Percentiles rank a stretch among this genome's conserved stretches.
Conservation (phyloP, 805 yeast genomes). For the Diddensiella transvaalensis region DNA sequence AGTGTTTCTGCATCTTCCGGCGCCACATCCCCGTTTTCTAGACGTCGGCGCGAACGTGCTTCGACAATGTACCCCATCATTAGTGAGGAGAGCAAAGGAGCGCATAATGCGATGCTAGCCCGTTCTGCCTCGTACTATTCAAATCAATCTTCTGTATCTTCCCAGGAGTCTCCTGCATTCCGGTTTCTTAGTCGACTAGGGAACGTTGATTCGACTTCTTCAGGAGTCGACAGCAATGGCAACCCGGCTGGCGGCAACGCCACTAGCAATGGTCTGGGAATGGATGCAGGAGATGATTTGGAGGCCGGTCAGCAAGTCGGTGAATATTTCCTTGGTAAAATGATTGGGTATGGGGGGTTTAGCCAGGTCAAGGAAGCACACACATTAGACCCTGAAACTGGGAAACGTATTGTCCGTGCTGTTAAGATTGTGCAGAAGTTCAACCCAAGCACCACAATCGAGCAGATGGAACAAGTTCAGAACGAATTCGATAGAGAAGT, state of each 20-base stretch:
- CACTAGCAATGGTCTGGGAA: constrained; percentile 2
- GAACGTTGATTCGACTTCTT: constrained; percentile 5
- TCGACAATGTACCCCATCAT: constrained; percentile 17
- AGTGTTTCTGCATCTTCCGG: not conserved
- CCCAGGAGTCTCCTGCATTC: constrained; percentile 22
- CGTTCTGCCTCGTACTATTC: constrained; percentile 7
- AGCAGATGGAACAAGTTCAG: constrained; percentile 46
- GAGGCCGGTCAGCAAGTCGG: constrained; percentile 57
- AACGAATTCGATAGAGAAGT: constrained; percentile 68
- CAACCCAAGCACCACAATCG: constrained; percentile 33
- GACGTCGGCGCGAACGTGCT: constrained; percentile 18
- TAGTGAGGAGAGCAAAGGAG: not conserved
- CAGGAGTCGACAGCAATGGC: constrained; percentile 7
- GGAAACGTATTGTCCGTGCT: constrained; percentile 39
- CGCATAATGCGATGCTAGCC: constrained; percentile 1
- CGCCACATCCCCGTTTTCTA: constrained; percentile 13
- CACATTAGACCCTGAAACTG: constrained; percentile 27
- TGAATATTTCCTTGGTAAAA: constrained; percentile 59
- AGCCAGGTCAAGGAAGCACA: constrained; percentile 75
- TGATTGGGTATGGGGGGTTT: constrained; percentile 88
- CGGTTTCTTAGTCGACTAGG: constrained; percentile 23
- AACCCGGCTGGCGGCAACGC: not conserved
- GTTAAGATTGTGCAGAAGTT: constrained; percentile 52
- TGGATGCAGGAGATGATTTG: constrained; percentile 2
- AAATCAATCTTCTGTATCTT: constrained; percentile 8